A percentile compares a stretch with the other conserved stretches of the same genome.
Evolutionary conservation across 805 yeast genomes (phyloP).

Genomic region (Candida endomychidarum): DNA sequence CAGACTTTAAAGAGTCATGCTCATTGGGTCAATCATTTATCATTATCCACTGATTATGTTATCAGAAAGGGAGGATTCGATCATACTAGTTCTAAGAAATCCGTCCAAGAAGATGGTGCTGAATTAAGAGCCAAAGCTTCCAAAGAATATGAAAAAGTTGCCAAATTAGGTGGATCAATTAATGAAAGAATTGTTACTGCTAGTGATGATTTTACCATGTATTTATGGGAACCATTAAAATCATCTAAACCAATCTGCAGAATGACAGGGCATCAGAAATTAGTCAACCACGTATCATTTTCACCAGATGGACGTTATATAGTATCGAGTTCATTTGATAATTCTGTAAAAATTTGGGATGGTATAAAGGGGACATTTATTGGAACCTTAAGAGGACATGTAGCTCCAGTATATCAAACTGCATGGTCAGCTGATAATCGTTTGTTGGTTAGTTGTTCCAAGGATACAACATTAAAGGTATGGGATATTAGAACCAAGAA

Average conservation of each 20-base stretch:
- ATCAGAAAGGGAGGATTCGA: constrained; percentile 88
- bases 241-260: constrained; percentile 81
- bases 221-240: constrained; percentile 88
- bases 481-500: constrained; percentile 93
- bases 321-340: constrained; percentile 93
- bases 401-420: constrained; percentile 95
- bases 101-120: constrained; percentile 24
- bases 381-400: constrained; percentile 93
- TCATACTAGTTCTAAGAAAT: constrained; percentile 50
- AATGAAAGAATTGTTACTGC: constrained; percentile 89
- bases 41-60: constrained; percentile 87
- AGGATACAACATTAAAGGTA: constrained; percentile 92
- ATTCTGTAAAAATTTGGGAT: constrained; percentile 94
- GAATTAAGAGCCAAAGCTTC: constrained; percentile 51
- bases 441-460: constrained; percentile 86
- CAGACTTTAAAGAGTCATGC: constrained; percentile 87
- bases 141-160: constrained; percentile 60
- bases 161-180: constrained; percentile 52
- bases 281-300: constrained; percentile 92
- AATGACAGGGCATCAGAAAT: constrained; percentile 97
- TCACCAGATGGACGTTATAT: constrained; percentile 92
- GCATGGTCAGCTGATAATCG: constrained; percentile 98
- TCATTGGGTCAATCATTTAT: constrained; percentile 96
- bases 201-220: constrained; percentile 97
- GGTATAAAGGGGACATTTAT: constrained; percentile 88